Evolutionary conservation across 495 filamentous ascomycete genomes (phyloP), one percentile per base, ranked within the genome.

Genomic region (Aspergillus asperescens): DNA sequence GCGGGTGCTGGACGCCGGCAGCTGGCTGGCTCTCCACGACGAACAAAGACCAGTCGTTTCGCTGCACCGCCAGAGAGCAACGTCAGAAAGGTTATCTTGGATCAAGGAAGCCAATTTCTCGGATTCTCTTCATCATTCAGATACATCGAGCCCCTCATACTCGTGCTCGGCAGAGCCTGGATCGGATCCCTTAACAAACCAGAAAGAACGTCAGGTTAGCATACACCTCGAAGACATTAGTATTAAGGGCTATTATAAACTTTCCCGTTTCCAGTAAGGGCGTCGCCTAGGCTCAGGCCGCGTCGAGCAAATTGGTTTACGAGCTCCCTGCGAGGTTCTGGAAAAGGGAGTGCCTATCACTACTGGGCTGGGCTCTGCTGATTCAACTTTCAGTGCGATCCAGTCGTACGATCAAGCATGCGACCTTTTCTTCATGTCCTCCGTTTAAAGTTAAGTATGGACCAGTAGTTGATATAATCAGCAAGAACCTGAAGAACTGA

Each of bases 211-310:
- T n/a, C n/a, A n/a, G n/a, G n/a, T n/a, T n/a, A n/a, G n/a, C n/a
- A n/a, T n/a, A n/a, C n/a, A n/a, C n/a, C n/a, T n/a, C n/a, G n/a
- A n/a, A n/a, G n/a, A n/a, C n/a, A n/a, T n/a, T n/a, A n/a, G n/a
- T n/a, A 18, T 32, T 22, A 54, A 32, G 34, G 20, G 25, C 13
- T 19, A 28, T 39, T 52, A 56, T 54, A 59, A 31, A 58, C 55
- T 62, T 58, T 56, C 52, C 37, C 45, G 24, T 47, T 54, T 57
- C 48, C 59, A 62, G 60, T 62, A 62, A 62, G 60, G 60, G 59
- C 40, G 43, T 50, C 34, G 34, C 47, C 22, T 43, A 45, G 56
- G 50, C 56, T 59, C 50, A 62, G 60, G 56, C 56, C 54, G 54
- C 56, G 47, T 52, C 44, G 24, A 50, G 46, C 41, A 47, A 45